Evolutionary conservation across 306 rosid species (phyloP), one percentile per base, ranked within the genome.

Genomic region (Leucaena leucocephala): DNA sequence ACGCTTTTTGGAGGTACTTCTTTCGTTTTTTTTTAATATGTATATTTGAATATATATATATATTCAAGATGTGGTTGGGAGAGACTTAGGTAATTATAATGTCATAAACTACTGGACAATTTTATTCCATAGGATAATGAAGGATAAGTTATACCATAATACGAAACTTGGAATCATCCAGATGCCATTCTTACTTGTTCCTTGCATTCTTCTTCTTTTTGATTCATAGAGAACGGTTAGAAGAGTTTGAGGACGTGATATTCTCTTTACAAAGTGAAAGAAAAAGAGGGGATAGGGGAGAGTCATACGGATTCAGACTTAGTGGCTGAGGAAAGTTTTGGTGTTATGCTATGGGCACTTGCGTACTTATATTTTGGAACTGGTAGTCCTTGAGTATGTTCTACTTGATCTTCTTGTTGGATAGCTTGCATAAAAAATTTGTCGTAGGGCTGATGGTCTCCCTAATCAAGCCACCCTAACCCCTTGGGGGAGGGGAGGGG

Each of bases 1-100:
- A 52, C 99, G 99, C 75, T 90, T 91, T 83, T 71, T 96, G 80
- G 99, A 96, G 99, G 99, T 96, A 83, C 33, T 45, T 8, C 64
- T 80, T 52, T 68, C 27, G 49, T 43, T 81, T 65, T 43, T 10
- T 75, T 82, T 82, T 63, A 50, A 58, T 67, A 35, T 22, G 4
- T 45, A 52, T 7, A 52, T 16, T 0, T 15, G 6, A 4, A 50
- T 5, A 50, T 17, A 50, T 15, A 49, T 43, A 43, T 34, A 11
- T 17, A 34, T 40, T 54, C 21, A 9, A 17, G 75, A 55, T 19
- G 13, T 7, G 12, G 22, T 55, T 55, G n/a, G 61, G 22, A 49
- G 55, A 49, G 19, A 15, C 55, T 49, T 49, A 19, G 61, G 61
- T 52, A 17, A 52, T 55, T n/a, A 8, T 55, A 7, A 55, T 55